These are phyloP conservation scores for Pleodorina starrii DNA, from an alignment of 139 green algal species.

Conservation along the genomic window DNA sequence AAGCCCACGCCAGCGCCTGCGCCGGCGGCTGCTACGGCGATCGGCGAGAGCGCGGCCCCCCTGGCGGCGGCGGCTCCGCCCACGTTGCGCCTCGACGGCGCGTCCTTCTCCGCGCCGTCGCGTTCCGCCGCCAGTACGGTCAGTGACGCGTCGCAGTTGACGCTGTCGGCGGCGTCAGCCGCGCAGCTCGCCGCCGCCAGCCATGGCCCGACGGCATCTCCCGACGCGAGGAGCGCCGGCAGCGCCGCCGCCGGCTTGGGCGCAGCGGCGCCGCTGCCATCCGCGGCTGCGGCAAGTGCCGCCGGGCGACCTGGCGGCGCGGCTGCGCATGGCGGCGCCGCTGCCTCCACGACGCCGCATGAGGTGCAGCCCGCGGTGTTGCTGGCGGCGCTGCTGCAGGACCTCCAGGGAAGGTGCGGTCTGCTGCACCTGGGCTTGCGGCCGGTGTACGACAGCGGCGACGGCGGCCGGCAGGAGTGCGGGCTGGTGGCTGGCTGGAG, in stretches of 20 bases:
- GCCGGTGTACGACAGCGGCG: not conserved
- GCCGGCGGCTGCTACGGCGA: not conserved
- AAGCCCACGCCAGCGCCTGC: not conserved
- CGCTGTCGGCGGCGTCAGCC: no score
- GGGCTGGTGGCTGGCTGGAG: constrained; percentile 26
- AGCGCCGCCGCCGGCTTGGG: not conserved
- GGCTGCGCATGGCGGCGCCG: not conserved
- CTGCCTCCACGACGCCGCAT: not conserved
- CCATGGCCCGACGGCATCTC: no score
- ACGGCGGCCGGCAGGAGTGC: not conserved
- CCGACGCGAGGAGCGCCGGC: no score
- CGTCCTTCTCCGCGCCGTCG: no score
- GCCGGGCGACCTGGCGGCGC: not conserved
- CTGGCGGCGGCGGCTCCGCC: not conserved
- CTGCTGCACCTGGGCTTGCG: constrained; percentile 29
- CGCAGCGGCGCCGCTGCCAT: not conserved
- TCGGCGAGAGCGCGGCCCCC: not conserved
- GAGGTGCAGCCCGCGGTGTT: constrained; percentile 1
- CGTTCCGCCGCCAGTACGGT: no score
- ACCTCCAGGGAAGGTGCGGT: not conserved
- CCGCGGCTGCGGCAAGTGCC: not conserved
- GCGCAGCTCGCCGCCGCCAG: no score
- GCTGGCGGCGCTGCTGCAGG: constrained; percentile 26
- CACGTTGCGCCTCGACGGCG: no score
- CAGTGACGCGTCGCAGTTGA: no score